Evolutionary conservation across 2,329 filamentous ascomycete genomes (phyloP).

Genomic region (Phoma sp.): DNA sequence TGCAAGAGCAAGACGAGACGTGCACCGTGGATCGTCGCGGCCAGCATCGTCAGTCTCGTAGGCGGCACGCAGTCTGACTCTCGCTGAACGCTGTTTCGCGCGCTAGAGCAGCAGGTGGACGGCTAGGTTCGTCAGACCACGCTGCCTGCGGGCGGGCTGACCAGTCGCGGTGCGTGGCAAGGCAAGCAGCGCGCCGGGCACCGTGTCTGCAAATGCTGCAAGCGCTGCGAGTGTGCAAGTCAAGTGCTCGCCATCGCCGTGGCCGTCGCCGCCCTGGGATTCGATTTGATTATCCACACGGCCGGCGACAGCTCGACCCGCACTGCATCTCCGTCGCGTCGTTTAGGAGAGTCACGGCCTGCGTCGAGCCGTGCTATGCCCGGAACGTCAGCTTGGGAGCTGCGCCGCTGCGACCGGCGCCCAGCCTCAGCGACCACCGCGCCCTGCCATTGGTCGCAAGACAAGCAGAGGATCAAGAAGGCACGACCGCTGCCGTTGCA

Average conservation of each 20-base stretch:
- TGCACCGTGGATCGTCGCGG: slow-evolving; percentile 8
- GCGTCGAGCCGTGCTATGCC: slow-evolving; percentile 11
- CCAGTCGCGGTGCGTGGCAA: background rate
- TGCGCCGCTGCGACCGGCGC: slow-evolving; percentile 16
- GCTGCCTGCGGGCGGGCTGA: background rate
- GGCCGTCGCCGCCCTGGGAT: slow-evolving; percentile 9
- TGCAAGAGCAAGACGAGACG: background rate
- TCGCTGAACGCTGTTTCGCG: slow-evolving; percentile 11
- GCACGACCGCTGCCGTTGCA: slow-evolving; percentile 11
- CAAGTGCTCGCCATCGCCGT: slow-evolving; percentile 10
- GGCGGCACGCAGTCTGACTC: slow-evolving; percentile 14
- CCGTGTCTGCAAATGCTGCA: slow-evolving; percentile 1
- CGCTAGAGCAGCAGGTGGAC: slow-evolving; percentile 8
- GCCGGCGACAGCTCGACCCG: slow-evolving; percentile 24
- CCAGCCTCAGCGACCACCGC: slow-evolving; percentile 13
- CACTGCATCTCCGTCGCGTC: slow-evolving; percentile 14
- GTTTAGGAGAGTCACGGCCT: slow-evolving; percentile 15
- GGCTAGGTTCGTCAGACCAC: background rate
- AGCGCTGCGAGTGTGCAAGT: slow-evolving; percentile 11
- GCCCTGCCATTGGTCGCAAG: slow-evolving; percentile 6
- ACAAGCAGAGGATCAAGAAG: background rate
- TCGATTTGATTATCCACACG: slow-evolving; percentile 23
- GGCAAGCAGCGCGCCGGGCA: background rate
- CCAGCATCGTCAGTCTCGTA: slow-evolving; percentile 1
- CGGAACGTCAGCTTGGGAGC: slow-evolving; percentile 10